Conservation (phyloP, 257 asterid species). For the Misopates orontium region DNA sequence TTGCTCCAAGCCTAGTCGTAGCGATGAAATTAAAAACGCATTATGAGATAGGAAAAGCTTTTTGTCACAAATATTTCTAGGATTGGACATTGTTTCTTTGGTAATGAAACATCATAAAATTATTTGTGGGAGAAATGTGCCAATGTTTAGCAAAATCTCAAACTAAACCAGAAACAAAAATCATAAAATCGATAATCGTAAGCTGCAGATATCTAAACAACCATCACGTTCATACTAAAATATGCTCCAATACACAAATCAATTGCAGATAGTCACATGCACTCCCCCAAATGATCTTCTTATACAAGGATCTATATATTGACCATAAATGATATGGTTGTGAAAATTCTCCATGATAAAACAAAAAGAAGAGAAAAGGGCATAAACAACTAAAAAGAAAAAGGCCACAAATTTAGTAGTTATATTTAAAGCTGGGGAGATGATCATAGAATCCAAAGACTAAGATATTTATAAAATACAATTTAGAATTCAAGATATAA, state of each 20-base stretch:
- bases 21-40: slow-evolving; percentile 6
- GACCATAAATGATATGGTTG: background rate
- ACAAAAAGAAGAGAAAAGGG: slow-evolving; percentile 2
- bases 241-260: slow-evolving; percentile 1
- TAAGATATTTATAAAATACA: background rate
- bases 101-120: background rate
- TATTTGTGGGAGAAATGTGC: background rate
- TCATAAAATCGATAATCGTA: background rate
- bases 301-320: slow-evolving; percentile 9
- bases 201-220: background rate
- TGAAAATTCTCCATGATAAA: background rate
- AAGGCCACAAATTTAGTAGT: background rate
- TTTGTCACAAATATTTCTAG: slow-evolving; percentile 16
- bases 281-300: slow-evolving; percentile 18
- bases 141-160: background rate
- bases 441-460: slow-evolving; percentile 6
- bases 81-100: background rate
- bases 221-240: background rate
- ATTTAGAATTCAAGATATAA: slow-evolving; percentile 6
- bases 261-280: slow-evolving; percentile 21
- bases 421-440: background rate
- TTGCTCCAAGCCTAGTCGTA: slow-evolving; percentile 30
- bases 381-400: slow-evolving; percentile 8
- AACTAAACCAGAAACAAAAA: background rate
- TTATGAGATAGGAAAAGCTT: background rate